Evolutionary conservation across 495 filamentous ascomycete genomes (phyloP).

Genomic region (Jackrogersella minutella): DNA sequence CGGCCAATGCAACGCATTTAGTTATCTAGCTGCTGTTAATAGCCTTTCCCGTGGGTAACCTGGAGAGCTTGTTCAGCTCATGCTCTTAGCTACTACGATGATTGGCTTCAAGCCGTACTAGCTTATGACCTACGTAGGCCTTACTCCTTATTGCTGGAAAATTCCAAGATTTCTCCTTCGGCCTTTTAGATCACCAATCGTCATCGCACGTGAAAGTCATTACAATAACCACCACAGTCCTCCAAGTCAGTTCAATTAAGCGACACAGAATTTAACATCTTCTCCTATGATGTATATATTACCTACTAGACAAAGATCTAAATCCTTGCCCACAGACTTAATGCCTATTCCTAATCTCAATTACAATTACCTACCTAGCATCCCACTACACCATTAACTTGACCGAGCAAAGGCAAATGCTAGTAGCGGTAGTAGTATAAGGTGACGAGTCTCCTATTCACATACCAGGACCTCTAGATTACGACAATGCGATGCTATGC

Average conservation of each 20-base stretch:
- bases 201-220: slow-evolving; percentile 13
- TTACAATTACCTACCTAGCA: background rate
- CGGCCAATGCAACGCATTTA: slow-evolving; percentile 31
- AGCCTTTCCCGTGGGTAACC: slow-evolving; percentile 2
- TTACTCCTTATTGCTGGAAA: background rate
- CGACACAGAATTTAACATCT: background rate
- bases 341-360: background rate
- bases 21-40: slow-evolving; percentile 20
- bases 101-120: slow-evolving; percentile 16
- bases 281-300: background rate
- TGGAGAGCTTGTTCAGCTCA: slow-evolving; percentile 14
- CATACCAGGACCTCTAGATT: background rate
- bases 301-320: background rate
- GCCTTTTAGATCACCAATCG: slow-evolving; percentile 14
- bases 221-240: background rate
- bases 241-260: background rate
- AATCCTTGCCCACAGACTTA: too few species aligned
- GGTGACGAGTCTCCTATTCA: background rate
- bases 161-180: slow-evolving; percentile 1
- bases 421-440: background rate
- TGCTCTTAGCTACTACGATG: slow-evolving; percentile 12
- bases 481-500: background rate
- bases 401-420: background rate
- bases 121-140: background rate
- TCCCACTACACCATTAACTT: background rate